Base-by-base conservation (phyloP, 768 basidiomycete genomes). In the Boletus pseudopeckii region DNA sequence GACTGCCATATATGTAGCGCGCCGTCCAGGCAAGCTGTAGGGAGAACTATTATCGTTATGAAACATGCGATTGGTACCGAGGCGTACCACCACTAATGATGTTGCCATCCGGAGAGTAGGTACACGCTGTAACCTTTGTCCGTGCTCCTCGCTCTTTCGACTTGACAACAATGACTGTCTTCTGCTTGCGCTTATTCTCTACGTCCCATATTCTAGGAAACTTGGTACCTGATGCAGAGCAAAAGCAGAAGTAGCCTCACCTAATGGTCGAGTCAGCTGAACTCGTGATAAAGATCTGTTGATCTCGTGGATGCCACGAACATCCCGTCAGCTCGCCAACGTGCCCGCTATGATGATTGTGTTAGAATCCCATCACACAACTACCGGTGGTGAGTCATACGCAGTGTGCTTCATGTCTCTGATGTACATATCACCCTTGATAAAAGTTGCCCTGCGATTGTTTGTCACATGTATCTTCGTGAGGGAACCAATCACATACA, bases 391-490 rank as follows among this genome's bases (percentile, higher is more conserved):
- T 9, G 28, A 53, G 45, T 76, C 93, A 60, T 63, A 96, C 96
- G 88, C 80, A n/a, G 97, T 99, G 67, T 98, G 88, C 72, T 92
- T 92, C 91, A 99, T 95, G 73, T 99, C 97, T 52, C 97, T 88
- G 61, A 99, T 90, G 70, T 98, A 99, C 55, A 90, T 92, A 73
- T 99, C 97, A 33, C 97, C 97, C 74, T 98, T 98, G 66, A 92
- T 78, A 69, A 80, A 88, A 54, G 85, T 85, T 57, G 85, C 83
- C 72, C 89, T 88, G 64, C 52, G 63, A 76, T 78, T 73, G 78
- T 75, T 82, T 69, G 77, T 74, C 72, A 75, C 69, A 77, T 71
- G 71, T 60, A 64, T 57, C 61, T 63, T 50, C 48, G 54, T 38
- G 47, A 41, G 45, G 43, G 39, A 59, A 48, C 47, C 55, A 13